Evolutionary conservation across 2,329 filamentous ascomycete species (phyloP).

Genomic region (Xylaria arbuscula): DNA sequence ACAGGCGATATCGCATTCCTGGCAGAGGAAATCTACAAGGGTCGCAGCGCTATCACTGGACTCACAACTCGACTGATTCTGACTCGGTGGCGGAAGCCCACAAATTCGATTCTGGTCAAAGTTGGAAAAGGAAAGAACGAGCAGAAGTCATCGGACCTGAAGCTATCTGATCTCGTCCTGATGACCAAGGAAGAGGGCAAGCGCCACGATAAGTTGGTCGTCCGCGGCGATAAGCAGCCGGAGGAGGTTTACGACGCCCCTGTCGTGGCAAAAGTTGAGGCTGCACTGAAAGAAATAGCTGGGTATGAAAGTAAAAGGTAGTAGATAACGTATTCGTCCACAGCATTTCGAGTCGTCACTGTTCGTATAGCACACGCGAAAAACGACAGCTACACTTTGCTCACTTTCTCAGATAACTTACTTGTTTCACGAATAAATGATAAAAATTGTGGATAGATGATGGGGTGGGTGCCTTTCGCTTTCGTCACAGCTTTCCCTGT

Average conservation of each 20-base stretch:
- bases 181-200: conserved; percentile 54
- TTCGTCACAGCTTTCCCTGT: conserved; percentile 20
- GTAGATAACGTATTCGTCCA: conserved; percentile 32
- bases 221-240: conserved; percentile 73
- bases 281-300: conserved; percentile 74
- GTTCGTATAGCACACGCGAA: conserved; percentile 4
- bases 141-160: conserved; percentile 79
- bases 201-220: conserved; percentile 81
- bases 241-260: conserved; percentile 80
- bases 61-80: conserved; percentile 82
- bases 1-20: conserved; percentile 86
- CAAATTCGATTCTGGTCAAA: conserved; percentile 64
- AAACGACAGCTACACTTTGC: background rate
- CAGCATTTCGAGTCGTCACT: conserved; percentile 17
- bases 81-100: conserved; percentile 81
- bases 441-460: background rate
- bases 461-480: background rate
- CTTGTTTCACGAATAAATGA: background rate
- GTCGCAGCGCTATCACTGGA: conserved; percentile 84
- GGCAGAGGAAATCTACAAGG: conserved; percentile 87
- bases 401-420: background rate
- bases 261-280: conserved; percentile 74
- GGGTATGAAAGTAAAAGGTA: conserved; percentile 65
- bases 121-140: conserved; percentile 74
- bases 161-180: conserved; percentile 49